Conservation (phyloP, 2,329 filamentous ascomycete species). For the Xylaria sp. region DNA sequence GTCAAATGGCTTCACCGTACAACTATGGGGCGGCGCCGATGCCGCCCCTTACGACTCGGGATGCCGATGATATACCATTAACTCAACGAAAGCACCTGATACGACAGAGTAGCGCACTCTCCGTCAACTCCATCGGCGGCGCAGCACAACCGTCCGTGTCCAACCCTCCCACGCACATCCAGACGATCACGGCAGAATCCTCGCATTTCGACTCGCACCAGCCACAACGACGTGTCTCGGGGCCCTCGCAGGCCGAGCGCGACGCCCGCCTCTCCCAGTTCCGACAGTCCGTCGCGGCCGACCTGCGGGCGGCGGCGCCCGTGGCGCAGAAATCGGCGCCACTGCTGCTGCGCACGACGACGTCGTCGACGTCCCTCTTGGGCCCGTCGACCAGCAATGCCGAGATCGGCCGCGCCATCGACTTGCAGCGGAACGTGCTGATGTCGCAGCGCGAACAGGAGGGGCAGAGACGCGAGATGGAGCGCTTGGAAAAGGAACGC, state of each 20-base stretch:
- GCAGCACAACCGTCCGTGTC: conserved; percentile 2
- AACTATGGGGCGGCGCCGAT: conserved; percentile 49
- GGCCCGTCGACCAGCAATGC: conserved; percentile 50
- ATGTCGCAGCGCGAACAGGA: conserved; percentile 72
- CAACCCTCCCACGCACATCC: conserved; percentile 32
- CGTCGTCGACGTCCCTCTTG: conserved; percentile 45
- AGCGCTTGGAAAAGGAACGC: conserved; percentile 65
- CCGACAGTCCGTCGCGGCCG: conserved; percentile 71
- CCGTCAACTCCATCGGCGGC: conserved; percentile 35
- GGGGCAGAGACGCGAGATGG: conserved; percentile 67
- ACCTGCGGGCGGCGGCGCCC: conserved; percentile 60
- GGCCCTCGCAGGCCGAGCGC: conserved; percentile 57
- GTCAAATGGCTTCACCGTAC: conserved; percentile 56
- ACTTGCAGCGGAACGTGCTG: conserved; percentile 64
- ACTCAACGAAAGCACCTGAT: conserved; percentile 73
- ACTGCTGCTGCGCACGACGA: conserved; percentile 47
- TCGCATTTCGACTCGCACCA: conserved; percentile 64
- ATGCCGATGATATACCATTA: conserved; percentile 76
- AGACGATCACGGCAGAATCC: conserved; percentile 48
- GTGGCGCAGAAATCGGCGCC: conserved; percentile 48
- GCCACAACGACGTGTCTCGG: conserved; percentile 58
- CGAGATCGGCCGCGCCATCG: conserved; percentile 60
- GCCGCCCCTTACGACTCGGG: conserved; percentile 49
- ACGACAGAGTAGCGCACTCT: conserved; percentile 60
- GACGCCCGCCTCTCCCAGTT: conserved; percentile 73